Evolutionary conservation across 2,329 filamentous ascomycete species (phyloP).

Genomic region (Diplodia mutila): DNA sequence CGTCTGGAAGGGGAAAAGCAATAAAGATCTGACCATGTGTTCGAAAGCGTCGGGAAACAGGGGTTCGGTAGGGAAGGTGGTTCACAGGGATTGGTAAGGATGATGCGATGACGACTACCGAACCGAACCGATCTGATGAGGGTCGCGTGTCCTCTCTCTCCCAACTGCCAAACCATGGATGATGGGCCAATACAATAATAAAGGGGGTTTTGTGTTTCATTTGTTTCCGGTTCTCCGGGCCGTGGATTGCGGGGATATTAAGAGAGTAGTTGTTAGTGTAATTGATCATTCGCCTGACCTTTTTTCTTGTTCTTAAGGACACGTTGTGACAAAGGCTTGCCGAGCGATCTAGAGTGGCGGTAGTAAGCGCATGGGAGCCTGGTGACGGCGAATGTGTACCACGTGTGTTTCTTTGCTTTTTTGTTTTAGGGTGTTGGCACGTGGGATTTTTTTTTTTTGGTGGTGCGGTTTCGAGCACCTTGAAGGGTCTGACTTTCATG

Average conservation of each 20-base stretch:
- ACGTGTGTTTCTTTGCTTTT: not conserved
- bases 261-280: not conserved
- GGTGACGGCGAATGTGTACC: not conserved
- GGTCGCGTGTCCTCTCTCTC: not conserved
- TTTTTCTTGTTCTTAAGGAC: not conserved
- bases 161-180: not conserved
- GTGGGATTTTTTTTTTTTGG: too few species aligned
- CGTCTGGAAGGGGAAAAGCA: not conserved
- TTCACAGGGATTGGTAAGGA: not conserved
- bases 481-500: too few species aligned
- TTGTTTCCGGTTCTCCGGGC: not conserved
- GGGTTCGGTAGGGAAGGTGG: not conserved
- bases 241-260: not conserved
- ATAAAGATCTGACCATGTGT: not conserved
- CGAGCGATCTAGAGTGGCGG: not conserved
- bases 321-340: not conserved
- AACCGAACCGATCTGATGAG: not conserved
- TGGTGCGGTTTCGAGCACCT: too few species aligned
- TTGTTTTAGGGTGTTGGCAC: too few species aligned
- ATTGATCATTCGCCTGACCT: too few species aligned
- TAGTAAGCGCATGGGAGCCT: not conserved
- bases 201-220: too few species aligned
- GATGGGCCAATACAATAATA: not conserved
- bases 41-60: not conserved
- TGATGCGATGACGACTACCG: not conserved